Evolutionary conservation across 805 yeast genomes (phyloP), one percentile per base, ranked within the genome.

Genomic region (Saccharomyces kudriavzevii): DNA sequence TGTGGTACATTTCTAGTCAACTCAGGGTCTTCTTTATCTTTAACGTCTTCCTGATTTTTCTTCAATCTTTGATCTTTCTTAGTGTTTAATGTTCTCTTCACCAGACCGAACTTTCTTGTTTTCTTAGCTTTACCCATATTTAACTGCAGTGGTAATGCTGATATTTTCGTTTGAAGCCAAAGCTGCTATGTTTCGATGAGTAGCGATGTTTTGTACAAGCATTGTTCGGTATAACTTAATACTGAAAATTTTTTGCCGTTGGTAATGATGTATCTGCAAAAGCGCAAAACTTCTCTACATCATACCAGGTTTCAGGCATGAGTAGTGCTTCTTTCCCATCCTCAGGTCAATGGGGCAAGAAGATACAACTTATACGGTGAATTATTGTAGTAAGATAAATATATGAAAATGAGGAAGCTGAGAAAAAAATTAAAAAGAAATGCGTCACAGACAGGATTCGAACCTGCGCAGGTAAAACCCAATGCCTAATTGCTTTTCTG

Each of bases 391-490:
- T n/a, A n/a, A n/a, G n/a, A n/a, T n/a, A n/a, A n/a, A n/a, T n/a
- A n/a, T n/a, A n/a, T n/a, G n/a, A n/a, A n/a, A n/a, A n/a, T n/a
- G n/a, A n/a, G n/a, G n/a, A n/a, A n/a, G n/a, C n/a, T n/a, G n/a
- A n/a, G n/a, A n/a, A n/a, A n/a, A n/a, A n/a, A n/a, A n/a, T n/a
- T 35, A n/a, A 46, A 52, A 61, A 70, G 78, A 75, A 74, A 70
- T 68, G 62, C 96, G 96, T 87, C 87, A 89, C 95, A 86, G 95
- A 88, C 96, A 89, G 95, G 96, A 89, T 89, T 89, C 96, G 96
- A 89, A 89, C 96, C 95, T 89, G 96, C 96, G 96, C 84, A 81
- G 85, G 89, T 83, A 84, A 77, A 84, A 82, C 89, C 85, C 88
- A 84, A 83, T 82, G 87, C 89, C 89, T 84, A 74, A 72, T 78